Evolutionary conservation across 441 rosid genomes (phyloP).

Genomic region (Euphorbia celastroides): DNA sequence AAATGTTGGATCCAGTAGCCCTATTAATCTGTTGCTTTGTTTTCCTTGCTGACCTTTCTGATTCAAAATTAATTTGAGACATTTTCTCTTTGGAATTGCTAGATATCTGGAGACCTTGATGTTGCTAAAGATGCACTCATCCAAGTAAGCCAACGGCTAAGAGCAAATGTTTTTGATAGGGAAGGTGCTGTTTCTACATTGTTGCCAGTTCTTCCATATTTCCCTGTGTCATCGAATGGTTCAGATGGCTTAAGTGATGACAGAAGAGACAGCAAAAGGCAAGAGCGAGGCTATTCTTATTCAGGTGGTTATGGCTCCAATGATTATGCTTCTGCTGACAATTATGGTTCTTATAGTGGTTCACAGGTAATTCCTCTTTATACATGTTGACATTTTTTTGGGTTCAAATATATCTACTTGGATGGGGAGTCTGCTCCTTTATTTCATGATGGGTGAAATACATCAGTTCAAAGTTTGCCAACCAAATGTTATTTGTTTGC

Average conservation of each 20-base stretch:
- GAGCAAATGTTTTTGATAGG: slow-evolving; percentile 85
- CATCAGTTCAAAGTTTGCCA: background rate
- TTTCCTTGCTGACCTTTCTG: background rate
- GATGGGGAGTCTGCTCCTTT: background rate
- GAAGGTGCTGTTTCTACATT: slow-evolving; percentile 75
- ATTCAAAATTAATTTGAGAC: background rate
- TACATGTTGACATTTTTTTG: background rate
- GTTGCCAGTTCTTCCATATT: slow-evolving; percentile 80
- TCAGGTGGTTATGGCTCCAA: slow-evolving; percentile 66
- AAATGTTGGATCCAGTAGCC: slow-evolving; percentile 3
- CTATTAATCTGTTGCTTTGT: background rate
- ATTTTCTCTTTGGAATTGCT: slow-evolving; percentile 16
- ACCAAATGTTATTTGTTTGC: background rate
- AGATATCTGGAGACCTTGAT: slow-evolving; percentile 95
- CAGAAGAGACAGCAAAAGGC: slow-evolving; percentile 71
- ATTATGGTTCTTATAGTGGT: slow-evolving; percentile 69
- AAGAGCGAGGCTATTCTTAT: slow-evolving; percentile 60
- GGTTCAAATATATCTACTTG: background rate
- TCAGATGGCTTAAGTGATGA: slow-evolving; percentile 51
- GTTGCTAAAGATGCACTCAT: slow-evolving; percentile 92
- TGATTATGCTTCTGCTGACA: slow-evolving; percentile 49
- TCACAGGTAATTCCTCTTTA: slow-evolving; percentile 42
- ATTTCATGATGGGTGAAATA: background rate
- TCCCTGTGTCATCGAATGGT: slow-evolving; percentile 64
- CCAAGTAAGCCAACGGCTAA: slow-evolving; percentile 67